Evolutionary conservation across 208 protist species (phyloP).

Genomic region (Phytomonas sp.): DNA sequence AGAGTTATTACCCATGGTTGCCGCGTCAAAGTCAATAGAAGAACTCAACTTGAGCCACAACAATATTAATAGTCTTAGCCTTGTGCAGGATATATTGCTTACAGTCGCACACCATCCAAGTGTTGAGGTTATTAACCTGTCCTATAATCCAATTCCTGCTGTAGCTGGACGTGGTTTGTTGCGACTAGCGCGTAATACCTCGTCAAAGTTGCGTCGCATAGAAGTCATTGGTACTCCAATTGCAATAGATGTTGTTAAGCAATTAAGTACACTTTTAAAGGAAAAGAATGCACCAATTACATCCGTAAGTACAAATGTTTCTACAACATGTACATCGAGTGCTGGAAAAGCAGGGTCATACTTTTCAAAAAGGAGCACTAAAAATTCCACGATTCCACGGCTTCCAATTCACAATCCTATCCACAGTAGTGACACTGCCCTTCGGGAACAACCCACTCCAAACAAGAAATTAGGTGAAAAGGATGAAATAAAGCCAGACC

Average conservation of each 20-base stretch:
- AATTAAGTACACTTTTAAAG: slow-evolving; percentile 48
- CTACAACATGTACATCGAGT: neutral
- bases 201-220: slow-evolving; percentile 39
- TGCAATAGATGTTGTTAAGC: slow-evolving; percentile 36
- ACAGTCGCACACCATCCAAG: slow-evolving; percentile 40
- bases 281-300: slow-evolving; percentile 23
- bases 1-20: slow-evolving; percentile 66
- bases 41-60: slow-evolving; percentile 66
- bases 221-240: slow-evolving; percentile 56
- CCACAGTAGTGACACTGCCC: neutral
- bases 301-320: neutral
- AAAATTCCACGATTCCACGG: neutral
- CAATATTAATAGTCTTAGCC: slow-evolving; percentile 55
- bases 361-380: neutral
- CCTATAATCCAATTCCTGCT: slow-evolving; percentile 69
- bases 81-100: slow-evolving; percentile 61
- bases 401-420: neutral
- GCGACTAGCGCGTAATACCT: slow-evolving; percentile 58
- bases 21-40: slow-evolving; percentile 36
- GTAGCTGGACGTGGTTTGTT: slow-evolving; percentile 61
- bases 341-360: neutral
- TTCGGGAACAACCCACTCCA: neutral
- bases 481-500: neutral
- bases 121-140: slow-evolving; percentile 51
- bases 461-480: neutral